A percentile compares a stretch with the other conserved stretches of the same genome.
These are phyloP conservation scores for Nemania sp. DNA, from an alignment of 2,329 filamentous ascomycete species.

Conservation along the genomic window DNA sequence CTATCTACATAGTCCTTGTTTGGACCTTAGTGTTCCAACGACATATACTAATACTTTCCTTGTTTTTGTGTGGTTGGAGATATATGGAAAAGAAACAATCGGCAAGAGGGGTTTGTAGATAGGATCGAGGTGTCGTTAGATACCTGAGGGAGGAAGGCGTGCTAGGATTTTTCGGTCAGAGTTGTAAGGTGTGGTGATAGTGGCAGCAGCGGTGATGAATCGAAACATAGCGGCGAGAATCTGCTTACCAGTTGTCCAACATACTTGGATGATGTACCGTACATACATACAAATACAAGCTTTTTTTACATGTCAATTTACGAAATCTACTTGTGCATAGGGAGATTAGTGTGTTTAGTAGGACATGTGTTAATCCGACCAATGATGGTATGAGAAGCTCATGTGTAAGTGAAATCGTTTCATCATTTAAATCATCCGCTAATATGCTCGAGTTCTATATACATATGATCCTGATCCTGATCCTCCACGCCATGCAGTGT, in stretches of 20 bases:
- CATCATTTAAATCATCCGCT: not conserved
- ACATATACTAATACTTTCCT: slow-evolving; percentile 4
- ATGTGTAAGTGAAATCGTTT: not conserved
- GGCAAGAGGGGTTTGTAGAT: not conserved
- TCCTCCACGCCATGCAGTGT: not conserved
- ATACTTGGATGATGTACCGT: slow-evolving; percentile 3
- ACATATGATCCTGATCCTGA: too few relatives aligned
- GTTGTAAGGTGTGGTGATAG: not conserved
- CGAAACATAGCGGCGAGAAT: not conserved
- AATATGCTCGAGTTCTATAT: not conserved
- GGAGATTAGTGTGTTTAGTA: too few relatives aligned
- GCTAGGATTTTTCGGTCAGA: not conserved
- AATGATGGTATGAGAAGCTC: too few relatives aligned
- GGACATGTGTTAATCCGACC: too few relatives aligned
- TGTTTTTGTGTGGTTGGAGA: slow-evolving; percentile 1
- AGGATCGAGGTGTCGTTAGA: not conserved
- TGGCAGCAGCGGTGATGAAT: not conserved
- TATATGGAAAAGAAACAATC: not conserved
- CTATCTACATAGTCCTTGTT: not conserved
- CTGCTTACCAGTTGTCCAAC: not conserved
- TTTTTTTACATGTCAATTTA: not conserved
- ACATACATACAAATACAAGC: slow-evolving; percentile 15
- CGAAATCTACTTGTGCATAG: too few relatives aligned
- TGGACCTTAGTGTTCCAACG: slow-evolving; percentile 1
- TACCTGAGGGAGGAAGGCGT: not conserved